Percentiles rank a stretch among this genome's conserved stretches.
Conservation (phyloP, 2,329 filamentous ascomycete genomes). For the Colletotrichum theobromicola region DNA sequence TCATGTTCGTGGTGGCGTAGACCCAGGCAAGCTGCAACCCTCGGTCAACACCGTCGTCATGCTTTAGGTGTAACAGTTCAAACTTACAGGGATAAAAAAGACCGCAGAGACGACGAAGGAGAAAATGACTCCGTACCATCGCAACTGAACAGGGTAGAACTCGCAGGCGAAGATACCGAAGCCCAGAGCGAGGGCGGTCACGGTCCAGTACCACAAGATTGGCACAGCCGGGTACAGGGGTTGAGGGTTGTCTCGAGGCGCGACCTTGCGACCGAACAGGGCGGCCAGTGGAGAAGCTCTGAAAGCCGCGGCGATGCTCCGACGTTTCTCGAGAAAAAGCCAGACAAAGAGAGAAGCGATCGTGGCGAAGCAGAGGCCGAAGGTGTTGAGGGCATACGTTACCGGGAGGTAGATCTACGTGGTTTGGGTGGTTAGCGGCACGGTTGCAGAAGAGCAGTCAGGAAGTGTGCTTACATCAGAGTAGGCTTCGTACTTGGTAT, state of each 20-base stretch:
- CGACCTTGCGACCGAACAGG: neutral
- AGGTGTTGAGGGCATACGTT: conserved; percentile 50
- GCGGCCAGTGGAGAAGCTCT: neutral
- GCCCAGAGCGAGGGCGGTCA: conserved; percentile 24
- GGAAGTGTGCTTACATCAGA: conserved; percentile 42
- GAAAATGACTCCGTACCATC: conserved; percentile 35
- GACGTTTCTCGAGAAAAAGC: conserved; percentile 34
- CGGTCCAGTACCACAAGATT: conserved; percentile 29
- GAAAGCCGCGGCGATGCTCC: conserved; percentile 21
- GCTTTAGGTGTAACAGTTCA: rapidly evolving
- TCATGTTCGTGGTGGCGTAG: conserved; percentile 46
- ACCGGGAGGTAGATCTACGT: conserved; percentile 48
- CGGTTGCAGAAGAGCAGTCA: neutral
- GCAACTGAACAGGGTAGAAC: conserved; percentile 34
- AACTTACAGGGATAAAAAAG: conserved; percentile 32
- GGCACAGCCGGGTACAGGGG: conserved; percentile 25
- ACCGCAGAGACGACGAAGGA: conserved; percentile 30
- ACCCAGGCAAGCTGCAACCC: conserved; percentile 32
- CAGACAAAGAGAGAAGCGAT: conserved; percentile 43
- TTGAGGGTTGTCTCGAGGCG: conserved; percentile 1
- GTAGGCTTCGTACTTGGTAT: conserved; percentile 53
- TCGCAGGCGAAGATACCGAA: conserved; percentile 34
- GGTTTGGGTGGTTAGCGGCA: too few species aligned
- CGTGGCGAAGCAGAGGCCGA: conserved; percentile 58
- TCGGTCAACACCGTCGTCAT: neutral